These are phyloP conservation scores for Fusarium sp. DNA, from an alignment of 2,329 filamentous ascomycete species.

Conservation along the genomic window DNA sequence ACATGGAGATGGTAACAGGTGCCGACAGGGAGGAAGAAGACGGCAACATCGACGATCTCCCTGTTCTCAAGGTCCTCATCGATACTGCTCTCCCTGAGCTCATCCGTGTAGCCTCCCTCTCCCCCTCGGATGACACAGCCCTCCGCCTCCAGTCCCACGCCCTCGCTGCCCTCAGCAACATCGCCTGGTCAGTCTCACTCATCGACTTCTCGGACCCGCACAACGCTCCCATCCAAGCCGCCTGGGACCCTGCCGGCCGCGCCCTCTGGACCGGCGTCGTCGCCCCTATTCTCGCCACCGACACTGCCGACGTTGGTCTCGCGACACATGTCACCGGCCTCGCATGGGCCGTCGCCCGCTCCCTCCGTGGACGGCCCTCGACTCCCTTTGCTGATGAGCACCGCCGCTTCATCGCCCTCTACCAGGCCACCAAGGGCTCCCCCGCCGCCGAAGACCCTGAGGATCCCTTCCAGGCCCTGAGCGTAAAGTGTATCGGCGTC, in stretches of 20 bases:
- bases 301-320: conserved; percentile 67
- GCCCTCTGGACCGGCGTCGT: conserved; percentile 66
- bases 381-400: conserved; percentile 63
- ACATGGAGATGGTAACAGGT: conserved; percentile 70
- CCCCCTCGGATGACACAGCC: conserved; percentile 52
- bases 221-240: conserved; percentile 59
- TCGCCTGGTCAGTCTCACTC: conserved; percentile 70
- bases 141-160: conserved; percentile 60
- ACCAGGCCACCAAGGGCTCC: conserved; percentile 62
- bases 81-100: conserved; percentile 53
- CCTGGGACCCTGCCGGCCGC: conserved; percentile 63
- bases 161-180: conserved; percentile 69
- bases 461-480: conserved; percentile 68
- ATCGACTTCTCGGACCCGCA: conserved; percentile 65
- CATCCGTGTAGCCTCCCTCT: conserved; percentile 55
- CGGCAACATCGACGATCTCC: conserved; percentile 58
- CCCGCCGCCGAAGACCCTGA: conserved; percentile 43
- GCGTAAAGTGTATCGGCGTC: conserved; percentile 72
- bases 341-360: conserved; percentile 69
- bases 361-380: conserved; percentile 56
- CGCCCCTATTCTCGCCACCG: conserved; percentile 63
- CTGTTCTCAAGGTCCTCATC: conserved; percentile 58
- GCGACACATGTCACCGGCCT: conserved; percentile 70
- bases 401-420: conserved; percentile 69
- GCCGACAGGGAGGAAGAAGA: conserved; percentile 53